Evolutionary conservation across 1,284 basidiomycete genomes (phyloP).

Genomic region (Papiliotrema laurentii): DNA sequence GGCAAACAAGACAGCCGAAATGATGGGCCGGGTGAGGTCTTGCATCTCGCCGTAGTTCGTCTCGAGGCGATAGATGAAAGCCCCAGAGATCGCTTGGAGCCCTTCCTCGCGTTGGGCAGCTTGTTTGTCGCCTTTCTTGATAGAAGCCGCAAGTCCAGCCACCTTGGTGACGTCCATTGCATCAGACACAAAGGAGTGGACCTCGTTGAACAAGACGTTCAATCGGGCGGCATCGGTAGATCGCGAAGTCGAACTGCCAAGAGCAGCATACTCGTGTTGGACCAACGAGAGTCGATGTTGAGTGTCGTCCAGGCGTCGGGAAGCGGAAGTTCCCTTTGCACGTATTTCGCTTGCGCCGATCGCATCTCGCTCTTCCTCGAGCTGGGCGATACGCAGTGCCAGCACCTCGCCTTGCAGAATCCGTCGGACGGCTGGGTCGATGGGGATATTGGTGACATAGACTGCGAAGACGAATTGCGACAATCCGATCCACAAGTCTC

Average conservation of each 20-base stretch:
- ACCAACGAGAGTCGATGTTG: slow-evolving; percentile 39
- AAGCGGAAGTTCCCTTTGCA: slow-evolving; percentile 61
- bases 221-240: slow-evolving; percentile 58
- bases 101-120: slow-evolving; percentile 41
- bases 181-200: slow-evolving; percentile 59
- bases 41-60: slow-evolving; percentile 52
- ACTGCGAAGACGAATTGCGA: slow-evolving; percentile 51
- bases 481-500: slow-evolving; percentile 61
- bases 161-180: slow-evolving; percentile 32
- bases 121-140: slow-evolving; percentile 19
- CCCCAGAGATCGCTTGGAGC: slow-evolving; percentile 48
- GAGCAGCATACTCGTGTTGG: slow-evolving; percentile 24
- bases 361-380: slow-evolving; percentile 57
- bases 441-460: slow-evolving; percentile 78
- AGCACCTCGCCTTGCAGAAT: slow-evolving; percentile 56
- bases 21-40: slow-evolving; percentile 67
- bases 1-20: slow-evolving; percentile 60
- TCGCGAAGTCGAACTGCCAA: slow-evolving; percentile 40
- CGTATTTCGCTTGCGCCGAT: slow-evolving; percentile 59
- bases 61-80: slow-evolving; percentile 51
- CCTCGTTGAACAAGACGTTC: slow-evolving; percentile 76
- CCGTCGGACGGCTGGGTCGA: slow-evolving; percentile 78
- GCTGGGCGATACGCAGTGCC: slow-evolving; percentile 51
- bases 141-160: slow-evolving; percentile 31
- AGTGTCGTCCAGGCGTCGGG: slow-evolving; percentile 50